Base-by-base conservation (phyloP, 305 asterid species). In the Rubia balearica region DNA sequence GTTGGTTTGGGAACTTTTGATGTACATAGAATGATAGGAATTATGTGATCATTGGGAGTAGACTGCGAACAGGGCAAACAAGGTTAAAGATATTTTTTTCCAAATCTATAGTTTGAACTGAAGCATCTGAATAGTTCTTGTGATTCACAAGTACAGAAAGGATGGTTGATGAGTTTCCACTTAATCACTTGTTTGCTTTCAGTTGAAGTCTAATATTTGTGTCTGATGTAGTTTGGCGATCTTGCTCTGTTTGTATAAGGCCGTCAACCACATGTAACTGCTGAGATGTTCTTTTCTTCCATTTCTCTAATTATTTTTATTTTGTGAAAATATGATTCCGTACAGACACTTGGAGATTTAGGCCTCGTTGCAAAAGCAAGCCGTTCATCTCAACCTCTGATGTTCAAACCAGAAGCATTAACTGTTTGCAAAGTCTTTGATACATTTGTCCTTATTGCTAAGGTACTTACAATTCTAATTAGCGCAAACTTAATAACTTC, bases 361-460 rank as follows among this genome's bases (percentile, higher is more conserved):
- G 98, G 99, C 61, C 97, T 87, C 74, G 97, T 91, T 57, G 99
- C 99, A 68, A 88, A 90, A 85, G 96, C 86, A 64, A 81, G 89
- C 74, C 96, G 98, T 22, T 90, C 99, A 57, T 91, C 98, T 46
- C 96, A 91, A 85, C 82, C 96, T 80, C 72, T 91, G 84, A 84
- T 91, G 96, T 84, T 84, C 42, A 90, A 91, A 85, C 99, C 99
- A 59, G 91, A 86, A 81, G 74, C 94, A n/a, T 70, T 95, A 67
- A 90, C 97, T 33, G 96, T 88, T 77, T 75, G 83, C 46, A 91
- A 91, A 86, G 98, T 95, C 77, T 87, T 95, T 73, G 82, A 89
- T 56, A 84, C 94, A 60, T 91, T 95, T 80, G 84, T 86, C 78
- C 75, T 83, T 68, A 88, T 95, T 76, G 99, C 99, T 19, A 88